Evolutionary conservation across 768 basidiomycete species (phyloP), one percentile per base, ranked within the genome.

Genomic region (Psilocybe cubensis): DNA sequence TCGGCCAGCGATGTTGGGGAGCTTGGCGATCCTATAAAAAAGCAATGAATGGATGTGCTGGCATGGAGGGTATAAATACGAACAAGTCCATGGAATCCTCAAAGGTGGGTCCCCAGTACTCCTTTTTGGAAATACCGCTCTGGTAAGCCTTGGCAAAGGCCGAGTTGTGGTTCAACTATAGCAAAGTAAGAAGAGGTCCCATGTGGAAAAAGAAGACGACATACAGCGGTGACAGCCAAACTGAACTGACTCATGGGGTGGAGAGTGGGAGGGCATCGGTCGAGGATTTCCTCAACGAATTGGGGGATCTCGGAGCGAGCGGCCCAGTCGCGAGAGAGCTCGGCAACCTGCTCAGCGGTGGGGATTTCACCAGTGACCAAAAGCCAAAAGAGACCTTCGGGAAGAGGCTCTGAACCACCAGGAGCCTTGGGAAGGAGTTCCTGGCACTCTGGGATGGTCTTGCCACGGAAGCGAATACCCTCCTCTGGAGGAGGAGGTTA

Each of bases 211-310:
- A 28, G 25, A 10, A 56, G 43, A 27, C 47, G 27, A 75, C 84
- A 42, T 70, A 91, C 90, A 27, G 96, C 95, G 63, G 96, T 98
- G 65, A 96, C 93, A 57, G 96, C 96, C 70, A 97, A 79, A 71
- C 90, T 91, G 79, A 98, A 97, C 77, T 98, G 96, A 74, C 91
- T 94, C 96, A 98, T 98, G 62, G 96, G 96, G 74, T 98, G 96
- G 43, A 98, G 84, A 14, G 94, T 96, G 49, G 91, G 88, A 18
- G 92, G 92, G 76, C 92, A 94, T 72, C 94, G 77, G 79, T 98
- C 96, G 50, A 98, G 84, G 65, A 97, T 84, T 68, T 97, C 95
- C 75, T 98, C 95, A n/a, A 98, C 91, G 65, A 96, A 96, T 59
- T 91, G 88, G 43, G 96, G 95, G 61, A 98, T 86, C 44, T 88